Percentiles rank a stretch among this genome's conserved stretches.
These are phyloP conservation scores for Penicillium chermesinum DNA, from an alignment of 495 filamentous ascomycete genomes.

Conservation along the genomic window DNA sequence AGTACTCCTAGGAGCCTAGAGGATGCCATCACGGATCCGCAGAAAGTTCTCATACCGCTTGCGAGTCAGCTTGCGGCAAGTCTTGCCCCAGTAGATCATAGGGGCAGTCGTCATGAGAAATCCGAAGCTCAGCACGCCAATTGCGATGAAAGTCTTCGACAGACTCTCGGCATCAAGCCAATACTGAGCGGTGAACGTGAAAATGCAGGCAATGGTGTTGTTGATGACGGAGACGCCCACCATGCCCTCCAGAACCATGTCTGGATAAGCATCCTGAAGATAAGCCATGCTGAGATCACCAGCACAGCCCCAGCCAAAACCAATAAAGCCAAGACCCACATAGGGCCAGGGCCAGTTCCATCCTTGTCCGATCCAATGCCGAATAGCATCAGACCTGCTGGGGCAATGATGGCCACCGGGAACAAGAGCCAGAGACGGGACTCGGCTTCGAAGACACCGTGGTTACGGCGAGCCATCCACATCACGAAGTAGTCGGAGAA, in stretches of 20 bases:
- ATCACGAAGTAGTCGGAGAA: constrained; percentile 30
- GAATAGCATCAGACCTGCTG: constrained; percentile 30
- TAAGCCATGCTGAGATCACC: constrained; percentile 32
- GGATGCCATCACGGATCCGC: constrained; percentile 9
- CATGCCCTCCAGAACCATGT: constrained; percentile 31
- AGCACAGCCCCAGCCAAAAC: constrained; percentile 33
- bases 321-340: constrained; percentile 28
- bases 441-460: constrained; percentile 30
- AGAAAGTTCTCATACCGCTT: constrained; percentile 14
- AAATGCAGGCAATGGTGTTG: constrained; percentile 29
- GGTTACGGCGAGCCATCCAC: constrained; percentile 27
- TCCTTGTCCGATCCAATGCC: constrained; percentile 25
- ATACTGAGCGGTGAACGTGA: constrained; percentile 22
- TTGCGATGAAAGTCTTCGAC: constrained; percentile 20
- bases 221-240: constrained; percentile 32
- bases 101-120: constrained; percentile 12
- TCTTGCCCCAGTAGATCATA: constrained; percentile 16
- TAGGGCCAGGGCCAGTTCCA: constrained; percentile 24
- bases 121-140: constrained; percentile 19
- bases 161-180: constrained; percentile 17
- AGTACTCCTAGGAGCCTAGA: not conserved
- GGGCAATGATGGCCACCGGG: constrained; percentile 23
- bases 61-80: constrained; percentile 9
- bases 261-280: constrained; percentile 29
- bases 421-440: constrained; percentile 33